Evolutionary conservation across 495 filamentous ascomycete genomes (phyloP), one percentile per base, ranked within the genome.

Genomic region (Penicillium soppii): DNA sequence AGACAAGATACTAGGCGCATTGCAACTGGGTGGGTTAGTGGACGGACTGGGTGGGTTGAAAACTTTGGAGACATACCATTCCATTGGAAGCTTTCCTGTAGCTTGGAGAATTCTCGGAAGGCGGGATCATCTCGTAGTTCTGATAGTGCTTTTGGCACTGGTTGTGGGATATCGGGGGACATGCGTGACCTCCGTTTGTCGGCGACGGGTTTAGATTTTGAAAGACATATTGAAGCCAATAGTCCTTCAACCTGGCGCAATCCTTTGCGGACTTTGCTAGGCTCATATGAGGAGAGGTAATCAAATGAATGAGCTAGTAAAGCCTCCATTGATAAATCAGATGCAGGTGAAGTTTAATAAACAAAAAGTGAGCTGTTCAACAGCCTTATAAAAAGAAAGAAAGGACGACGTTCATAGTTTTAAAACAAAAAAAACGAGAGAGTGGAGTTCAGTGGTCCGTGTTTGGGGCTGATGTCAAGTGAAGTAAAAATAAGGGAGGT

Each of bases 81-180:
- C 89, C 92, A 98, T 71, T 96, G 89, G 69, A 98, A 98, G 9
- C 92, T 87, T 61, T 96, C 92, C 67, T 98, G 94, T 43, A 97
- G 66, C 62, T 95, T 90, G 75, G 96, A 95, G 72, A 97, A 98
- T 66, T 97, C 94, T 44, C 89, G 76, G 63, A 96, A 98, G 8
- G 92, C 94, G 21, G 88, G 91, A 68, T 98, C 94, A 56, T 87
- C 83, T 47, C 77, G 77, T 57, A 96, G 70, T 41, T 89, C 82
- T 30, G 71, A 72, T 38, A 95, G 75, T 17, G 75, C 75, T 70
- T 92, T 92, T n/a, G 79, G 71, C 21, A 72, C 67, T 7, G 76
- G 75, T 38, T 71, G 71, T 37, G 68, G 52, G 38, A 66, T 58
- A 44, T 61, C 64, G 15, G 44, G 32, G 15, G 66, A 53, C 45